Evolutionary conservation across 2,329 filamentous ascomycete genomes (phyloP).

Genomic region (Neonectria faginata): DNA sequence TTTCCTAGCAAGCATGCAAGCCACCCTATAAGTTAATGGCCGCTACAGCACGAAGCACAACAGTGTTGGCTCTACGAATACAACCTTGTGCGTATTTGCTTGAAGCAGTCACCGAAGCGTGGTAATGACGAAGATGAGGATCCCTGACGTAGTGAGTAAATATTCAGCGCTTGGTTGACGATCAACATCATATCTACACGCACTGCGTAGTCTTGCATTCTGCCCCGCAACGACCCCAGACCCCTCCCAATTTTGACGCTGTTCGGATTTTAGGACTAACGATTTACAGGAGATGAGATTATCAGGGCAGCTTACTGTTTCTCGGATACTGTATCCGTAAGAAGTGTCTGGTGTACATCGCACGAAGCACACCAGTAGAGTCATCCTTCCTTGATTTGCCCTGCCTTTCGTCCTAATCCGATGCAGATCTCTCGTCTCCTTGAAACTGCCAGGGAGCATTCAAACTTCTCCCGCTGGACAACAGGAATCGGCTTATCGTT

Average conservation of each 20-base stretch:
- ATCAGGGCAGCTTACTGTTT: slow-evolving; percentile 27
- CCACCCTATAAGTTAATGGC: slow-evolving; percentile 26
- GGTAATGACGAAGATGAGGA: slow-evolving; percentile 18
- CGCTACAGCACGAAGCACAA: background rate
- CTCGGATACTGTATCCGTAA: background rate
- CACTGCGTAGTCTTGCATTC: background rate
- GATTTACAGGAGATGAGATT: slow-evolving; percentile 32
- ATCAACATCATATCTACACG: slow-evolving; percentile 21
- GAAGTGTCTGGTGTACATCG: background rate
- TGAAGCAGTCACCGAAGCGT: slow-evolving; percentile 3
- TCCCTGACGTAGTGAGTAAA: slow-evolving; percentile 15
- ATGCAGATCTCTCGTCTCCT: slow-evolving; percentile 1
- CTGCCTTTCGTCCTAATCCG: background rate
- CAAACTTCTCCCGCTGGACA: background rate
- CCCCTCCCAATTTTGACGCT: slow-evolving; percentile 22
- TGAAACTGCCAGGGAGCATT: background rate
- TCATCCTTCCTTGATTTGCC: background rate
- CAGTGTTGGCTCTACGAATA: background rate
- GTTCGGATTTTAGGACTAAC: slow-evolving; percentile 25
- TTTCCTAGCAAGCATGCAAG: slow-evolving; percentile 32
- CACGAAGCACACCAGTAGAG: background rate
- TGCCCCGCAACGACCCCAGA: slow-evolving; percentile 24
- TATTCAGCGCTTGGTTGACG: slow-evolving; percentile 35
- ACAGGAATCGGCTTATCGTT: slow-evolving; percentile 8
- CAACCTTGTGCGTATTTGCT: background rate